These are phyloP conservation scores for Synchytrium microbalum DNA, from an alignment of 371 early-diverging fungal genomes.

Conservation along the genomic window DNA sequence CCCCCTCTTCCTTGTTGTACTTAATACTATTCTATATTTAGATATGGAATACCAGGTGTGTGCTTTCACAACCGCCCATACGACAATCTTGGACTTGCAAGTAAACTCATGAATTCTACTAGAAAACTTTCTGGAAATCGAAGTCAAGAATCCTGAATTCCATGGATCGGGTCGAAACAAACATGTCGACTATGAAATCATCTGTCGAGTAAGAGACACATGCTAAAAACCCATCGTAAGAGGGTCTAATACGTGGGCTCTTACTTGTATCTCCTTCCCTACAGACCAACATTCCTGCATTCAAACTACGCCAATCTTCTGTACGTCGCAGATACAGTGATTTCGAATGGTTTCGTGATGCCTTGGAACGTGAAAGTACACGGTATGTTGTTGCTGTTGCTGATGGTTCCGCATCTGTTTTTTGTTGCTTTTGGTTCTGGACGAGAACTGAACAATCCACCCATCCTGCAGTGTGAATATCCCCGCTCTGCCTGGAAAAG, in stretches of 20 bases:
- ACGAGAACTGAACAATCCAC: background rate
- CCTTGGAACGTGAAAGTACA: conserved; percentile 78
- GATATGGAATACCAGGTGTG: background rate
- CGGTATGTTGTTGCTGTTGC: conserved; percentile 16
- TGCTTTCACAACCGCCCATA: background rate
- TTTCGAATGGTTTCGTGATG: conserved; percentile 96
- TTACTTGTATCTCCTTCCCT: too few species aligned
- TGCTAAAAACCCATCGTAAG: background rate
- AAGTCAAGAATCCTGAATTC: conserved; percentile 84
- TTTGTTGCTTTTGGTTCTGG: background rate
- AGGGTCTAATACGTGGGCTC: background rate
- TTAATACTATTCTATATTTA: background rate
- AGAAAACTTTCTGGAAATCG: conserved; percentile 95
- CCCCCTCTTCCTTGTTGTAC: background rate
- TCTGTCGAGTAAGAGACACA: conserved; percentile 65
- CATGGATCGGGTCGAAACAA: conserved; percentile 82
- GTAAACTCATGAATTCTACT: conserved; percentile 90
- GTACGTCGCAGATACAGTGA: conserved; percentile 95
- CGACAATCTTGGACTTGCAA: conserved; percentile 44
- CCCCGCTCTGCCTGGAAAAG: conserved; percentile 93
- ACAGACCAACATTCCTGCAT: conserved; percentile 94
- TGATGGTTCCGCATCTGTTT: background rate
- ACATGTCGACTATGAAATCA: conserved; percentile 93
- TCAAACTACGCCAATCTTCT: conserved; percentile 74
- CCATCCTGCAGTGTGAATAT: conserved; percentile 72